Base-by-base conservation (phyloP, 2,329 filamentous ascomycete species). In the Purpureocillium lavendulum region DNA sequence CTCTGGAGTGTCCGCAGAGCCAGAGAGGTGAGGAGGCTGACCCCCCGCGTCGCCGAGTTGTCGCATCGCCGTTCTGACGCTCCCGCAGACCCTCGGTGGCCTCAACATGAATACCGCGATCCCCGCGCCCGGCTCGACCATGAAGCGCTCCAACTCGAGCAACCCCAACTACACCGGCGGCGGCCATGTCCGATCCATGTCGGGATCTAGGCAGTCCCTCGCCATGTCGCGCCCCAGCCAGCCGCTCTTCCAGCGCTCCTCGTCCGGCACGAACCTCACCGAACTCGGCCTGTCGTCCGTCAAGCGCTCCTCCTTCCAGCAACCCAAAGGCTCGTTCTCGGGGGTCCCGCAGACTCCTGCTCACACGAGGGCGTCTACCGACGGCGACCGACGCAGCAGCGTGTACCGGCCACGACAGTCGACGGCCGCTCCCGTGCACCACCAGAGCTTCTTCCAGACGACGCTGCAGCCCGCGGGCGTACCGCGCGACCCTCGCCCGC, bases 361-460 rank as follows among this genome's bases (percentile, higher is more conserved):
- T 62, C 70, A 49, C 60, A 55, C 50, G 29, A 54, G 71, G 60
- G 62, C 65, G 56, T 72, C 68, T 46, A 67, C 65, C 50, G 74
- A 67, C 57, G 55, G 69, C 61, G 71, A 80, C 43, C 67, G 85
- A 53, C 61, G 92, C 48, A 97, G 90, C 66, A 97, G 90, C 57
- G 82, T 96, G 49, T 80, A 87, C 65, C 76, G 78, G 51, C 55
- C 69, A 4, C 76, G 84, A n/a, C 76, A 79, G 11, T 89, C 86
- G 2, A 75, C 71, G 12, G 70, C 67, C 33, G 84, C 79, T 2
- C 74, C 78, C n/a, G 73, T 78, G 18, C 43, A 36, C 37, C 86
- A 92, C 51, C 89, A 96, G 60, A 95, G 87, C 45, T 97, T 98
- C 70, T 98, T 98, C 62, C 84, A 89, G 51, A 86, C 89, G 46